phyloP scores from a whole-genome alignment of 345 rosid genomes.

The Eucalyptus polybractea region DNA sequence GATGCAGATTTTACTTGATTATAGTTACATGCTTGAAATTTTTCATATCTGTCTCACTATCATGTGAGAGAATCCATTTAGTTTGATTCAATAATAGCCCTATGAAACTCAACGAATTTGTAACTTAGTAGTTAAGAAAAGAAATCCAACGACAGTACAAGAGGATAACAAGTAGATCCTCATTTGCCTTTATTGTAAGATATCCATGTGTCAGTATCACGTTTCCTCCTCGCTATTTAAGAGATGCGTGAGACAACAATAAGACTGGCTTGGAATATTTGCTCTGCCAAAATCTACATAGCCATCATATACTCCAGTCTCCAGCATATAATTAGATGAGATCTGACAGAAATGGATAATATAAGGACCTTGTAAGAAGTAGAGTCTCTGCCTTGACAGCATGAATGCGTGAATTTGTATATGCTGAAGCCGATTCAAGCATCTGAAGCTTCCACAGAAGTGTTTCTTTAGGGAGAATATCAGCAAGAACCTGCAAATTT shows the following conservation, averaged over 20 bases:
- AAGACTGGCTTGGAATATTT: neutral
- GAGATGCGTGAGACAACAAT: neutral
- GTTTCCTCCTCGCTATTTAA: too few species aligned
- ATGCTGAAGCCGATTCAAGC: constrained; percentile 54
- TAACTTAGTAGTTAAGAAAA: neutral
- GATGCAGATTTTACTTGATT: neutral
- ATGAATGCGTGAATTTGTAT: constrained; percentile 57
- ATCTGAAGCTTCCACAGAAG: constrained; percentile 69
- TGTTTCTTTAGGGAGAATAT: constrained; percentile 52
- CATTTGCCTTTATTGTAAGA: neutral
- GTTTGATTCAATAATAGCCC: neutral
- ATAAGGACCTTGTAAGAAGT: constrained; percentile 34
- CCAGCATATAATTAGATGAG: neutral
- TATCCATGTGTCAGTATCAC: neutral
- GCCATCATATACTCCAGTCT: neutral
- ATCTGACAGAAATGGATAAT: neutral
- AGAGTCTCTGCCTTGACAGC: constrained; percentile 55
- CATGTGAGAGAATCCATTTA: neutral
- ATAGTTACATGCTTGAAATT: neutral
- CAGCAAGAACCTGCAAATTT: constrained; percentile 40
- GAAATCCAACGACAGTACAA: neutral
- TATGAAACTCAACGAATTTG: neutral
- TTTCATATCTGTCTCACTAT: neutral
- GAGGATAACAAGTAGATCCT: neutral
- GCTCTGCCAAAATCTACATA: neutral